Evolutionary conservation across 768 basidiomycete genomes (phyloP), one percentile per base, ranked within the genome.

Genomic region (Artomyces pyxidatus): DNA sequence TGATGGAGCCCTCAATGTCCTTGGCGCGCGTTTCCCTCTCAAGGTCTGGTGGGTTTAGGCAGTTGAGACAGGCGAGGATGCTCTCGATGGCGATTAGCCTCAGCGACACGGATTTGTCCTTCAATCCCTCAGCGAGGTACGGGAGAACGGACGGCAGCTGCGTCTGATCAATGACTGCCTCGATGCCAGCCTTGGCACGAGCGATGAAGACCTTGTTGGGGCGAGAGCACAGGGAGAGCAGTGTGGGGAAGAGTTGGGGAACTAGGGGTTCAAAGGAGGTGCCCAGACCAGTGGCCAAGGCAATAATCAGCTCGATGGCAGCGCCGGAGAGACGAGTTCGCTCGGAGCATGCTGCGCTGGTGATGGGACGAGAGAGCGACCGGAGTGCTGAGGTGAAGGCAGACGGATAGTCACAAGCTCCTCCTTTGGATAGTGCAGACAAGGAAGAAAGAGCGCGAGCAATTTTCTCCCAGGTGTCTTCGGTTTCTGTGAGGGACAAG

Each of bases 391-490:
- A 55, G 19, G 78, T 68, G 38, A 86, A 65, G 38, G 81, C 77
- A 3, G 68, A 49, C 11, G 79, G 70, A 42, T 70, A 71, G 28
- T 78, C 74, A 55, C 70, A 73, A 16, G 70, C 80, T 21, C 76
- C 78, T 45, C 76, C 71, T 29, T 72, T 71, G 53, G 72, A 77
- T 5, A 83, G 61, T 5, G 65, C 61, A 2, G 70, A 70, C 19
- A 89, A 62, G 12, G 68, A 61, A 19, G 58, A 48, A 43, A 88
- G 59, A 4, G 72, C 71, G 29, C 74, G 69, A 2, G 74, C 63
- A 41, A 90, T 85, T 16, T 64, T 69, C 48, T 88, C 85, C 88
- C 88, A 91, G 12, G 78, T 78, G 25, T 91, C 86, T 61, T 91
- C 88, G 3, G 84, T 78, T 63, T 91, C 88, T 28, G 71, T 59